Conservation (phyloP, 192 early-diverging fungal species). For the Jimgerdemannia lactiflua region DNA sequence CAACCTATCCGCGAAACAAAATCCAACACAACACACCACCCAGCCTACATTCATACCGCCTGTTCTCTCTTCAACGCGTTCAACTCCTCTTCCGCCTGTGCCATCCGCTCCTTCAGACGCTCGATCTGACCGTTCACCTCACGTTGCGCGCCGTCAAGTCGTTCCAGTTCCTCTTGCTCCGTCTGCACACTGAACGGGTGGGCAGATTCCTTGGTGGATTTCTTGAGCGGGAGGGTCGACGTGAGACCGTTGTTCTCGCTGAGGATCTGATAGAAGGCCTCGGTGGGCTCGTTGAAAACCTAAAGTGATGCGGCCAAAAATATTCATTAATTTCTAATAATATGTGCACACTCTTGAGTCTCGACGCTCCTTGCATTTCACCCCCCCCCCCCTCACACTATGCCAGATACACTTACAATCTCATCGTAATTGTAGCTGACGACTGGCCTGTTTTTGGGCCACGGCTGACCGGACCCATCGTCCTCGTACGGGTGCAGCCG, state of each 20-base stretch:
- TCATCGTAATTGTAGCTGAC: slow-evolving; percentile 80
- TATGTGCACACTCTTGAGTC: no score
- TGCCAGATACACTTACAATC: slow-evolving; percentile 41
- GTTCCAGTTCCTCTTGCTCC: slow-evolving; percentile 34
- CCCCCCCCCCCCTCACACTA: no score
- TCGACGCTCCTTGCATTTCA: background rate
- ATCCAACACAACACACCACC: no score
- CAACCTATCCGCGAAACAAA: no score
- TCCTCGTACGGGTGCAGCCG: slow-evolving; percentile 87
- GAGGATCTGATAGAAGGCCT: slow-evolving; percentile 27
- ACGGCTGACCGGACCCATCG: slow-evolving; percentile 49
- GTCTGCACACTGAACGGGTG: slow-evolving; percentile 28
- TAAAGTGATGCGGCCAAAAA: slow-evolving; percentile 10
- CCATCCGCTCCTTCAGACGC: slow-evolving; percentile 15
- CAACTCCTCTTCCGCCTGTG: slow-evolving; percentile 15
- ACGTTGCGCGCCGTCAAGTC: slow-evolving; percentile 23
- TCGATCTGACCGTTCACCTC: slow-evolving; percentile 32
- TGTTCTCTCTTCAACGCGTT: background rate
- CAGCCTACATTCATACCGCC: no score
- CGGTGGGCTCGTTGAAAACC: slow-evolving; percentile 41
- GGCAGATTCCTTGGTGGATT: slow-evolving; percentile 17
- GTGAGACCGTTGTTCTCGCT: slow-evolving; percentile 23
- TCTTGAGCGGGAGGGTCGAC: slow-evolving; percentile 25
- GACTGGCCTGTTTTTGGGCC: slow-evolving; percentile 64
- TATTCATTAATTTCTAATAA: no score